Evolutionary conservation across 1,284 basidiomycete species (phyloP).

Genomic region (Apiotrichum veenhuisii): DNA sequence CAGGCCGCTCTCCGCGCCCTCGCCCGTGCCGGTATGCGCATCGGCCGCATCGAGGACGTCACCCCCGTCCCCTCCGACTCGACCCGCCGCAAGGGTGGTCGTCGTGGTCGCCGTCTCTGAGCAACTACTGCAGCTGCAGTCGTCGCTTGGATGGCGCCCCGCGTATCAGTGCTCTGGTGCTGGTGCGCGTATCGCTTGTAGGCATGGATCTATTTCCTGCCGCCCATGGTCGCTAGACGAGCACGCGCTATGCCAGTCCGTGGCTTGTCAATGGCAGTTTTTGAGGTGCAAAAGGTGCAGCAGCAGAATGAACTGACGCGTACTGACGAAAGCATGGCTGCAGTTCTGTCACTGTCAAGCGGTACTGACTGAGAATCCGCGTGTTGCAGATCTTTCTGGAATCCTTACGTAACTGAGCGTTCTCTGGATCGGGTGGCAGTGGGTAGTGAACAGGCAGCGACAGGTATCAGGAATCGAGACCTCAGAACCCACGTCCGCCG

Average conservation of each 20-base stretch:
- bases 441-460: no score
- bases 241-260: conserved; percentile 10
- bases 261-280: conserved; percentile 12
- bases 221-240: conserved; percentile 9
- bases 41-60: conserved; percentile 93
- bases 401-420: no score
- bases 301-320: not conserved
- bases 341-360: not conserved
- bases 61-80: conserved; percentile 97
- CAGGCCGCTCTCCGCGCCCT: conserved; percentile 97
- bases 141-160: conserved; percentile 2
- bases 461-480: no score
- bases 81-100: conserved; percentile 99
- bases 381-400: no score
- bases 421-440: no score
- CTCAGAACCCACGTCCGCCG: no score
- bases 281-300: conserved; percentile 1
- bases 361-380: no score
- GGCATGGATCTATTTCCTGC: conserved; percentile 6
- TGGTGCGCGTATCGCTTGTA: conserved; percentile 2
- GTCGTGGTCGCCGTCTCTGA: conserved; percentile 95
- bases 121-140: not conserved
- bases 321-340: not conserved
- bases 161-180: not conserved
- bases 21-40: conserved; percentile 97